Percentiles rank a stretch among this genome's conserved stretches.
Evolutionary conservation across 1,284 basidiomycete genomes (phyloP).

Genomic region (Crucibulum cyathiforme): DNA sequence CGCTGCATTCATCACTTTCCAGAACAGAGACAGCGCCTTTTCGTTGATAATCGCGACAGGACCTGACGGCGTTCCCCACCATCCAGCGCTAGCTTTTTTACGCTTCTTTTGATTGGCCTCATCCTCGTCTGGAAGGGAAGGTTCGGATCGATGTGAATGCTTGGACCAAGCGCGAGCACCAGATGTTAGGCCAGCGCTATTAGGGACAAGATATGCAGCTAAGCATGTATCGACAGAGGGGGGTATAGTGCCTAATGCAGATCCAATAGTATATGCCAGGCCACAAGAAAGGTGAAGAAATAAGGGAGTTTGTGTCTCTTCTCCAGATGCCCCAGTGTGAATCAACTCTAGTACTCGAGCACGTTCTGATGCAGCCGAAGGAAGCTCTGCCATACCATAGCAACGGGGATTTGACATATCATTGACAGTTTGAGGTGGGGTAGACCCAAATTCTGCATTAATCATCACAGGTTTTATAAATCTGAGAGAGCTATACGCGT

Average conservation of each 20-base stretch:
- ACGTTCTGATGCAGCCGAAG: slow-evolving; percentile 43
- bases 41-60: slow-evolving; percentile 57
- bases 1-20: slow-evolving; percentile 52
- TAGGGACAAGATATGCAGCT: slow-evolving; percentile 51
- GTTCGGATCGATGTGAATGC: slow-evolving; percentile 57
- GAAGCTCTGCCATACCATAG: slow-evolving; percentile 48
- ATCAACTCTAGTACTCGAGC: slow-evolving; percentile 21
- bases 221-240: slow-evolving; percentile 52
- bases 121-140: slow-evolving; percentile 9
- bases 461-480: too few species aligned
- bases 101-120: slow-evolving; percentile 5
- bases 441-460: not conserved
- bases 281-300: slow-evolving; percentile 53
- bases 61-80: slow-evolving; percentile 63
- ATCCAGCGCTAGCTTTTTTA: slow-evolving; percentile 41
- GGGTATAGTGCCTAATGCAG: slow-evolving; percentile 58
- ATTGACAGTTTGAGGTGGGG: not conserved
- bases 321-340: too few species aligned
- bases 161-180: slow-evolving; percentile 69
- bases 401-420: slow-evolving; percentile 40
- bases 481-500: too few species aligned
- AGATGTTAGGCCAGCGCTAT: slow-evolving; percentile 53
- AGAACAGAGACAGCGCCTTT: slow-evolving; percentile 52
- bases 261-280: slow-evolving; percentile 61
- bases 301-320: slow-evolving; percentile 31